Conservation (phyloP, 148 eudicot species). For the Suaeda aralocaspica region DNA sequence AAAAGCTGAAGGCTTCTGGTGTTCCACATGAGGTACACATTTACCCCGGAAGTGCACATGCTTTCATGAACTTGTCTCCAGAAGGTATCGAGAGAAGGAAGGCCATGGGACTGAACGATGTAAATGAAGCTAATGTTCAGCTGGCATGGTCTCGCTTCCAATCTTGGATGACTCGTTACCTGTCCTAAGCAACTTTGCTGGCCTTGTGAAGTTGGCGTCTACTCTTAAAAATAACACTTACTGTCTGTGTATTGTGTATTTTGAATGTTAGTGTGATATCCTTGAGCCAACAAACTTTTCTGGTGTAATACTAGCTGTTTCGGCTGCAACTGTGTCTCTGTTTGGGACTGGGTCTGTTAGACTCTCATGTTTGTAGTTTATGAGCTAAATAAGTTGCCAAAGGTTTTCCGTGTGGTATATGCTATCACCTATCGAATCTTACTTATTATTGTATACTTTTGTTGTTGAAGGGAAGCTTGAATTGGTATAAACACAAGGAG, state of each 20-base stretch:
- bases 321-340: too few species aligned
- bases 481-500: too few species aligned
- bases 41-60: conserved; percentile 64
- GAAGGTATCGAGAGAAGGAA: conserved; percentile 80
- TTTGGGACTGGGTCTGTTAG: too few species aligned
- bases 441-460: too few species aligned
- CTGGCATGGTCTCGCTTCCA: conserved; percentile 89
- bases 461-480: too few species aligned
- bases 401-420: too few species aligned
- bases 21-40: conserved; percentile 66
- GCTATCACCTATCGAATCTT: too few species aligned
- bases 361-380: too few species aligned
- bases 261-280: background rate
- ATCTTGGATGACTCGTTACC: conserved; percentile 70
- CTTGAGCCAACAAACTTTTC: too few species aligned
- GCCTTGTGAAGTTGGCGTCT: background rate
- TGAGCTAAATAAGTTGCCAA: too few species aligned
- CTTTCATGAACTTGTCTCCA: conserved; percentile 82
- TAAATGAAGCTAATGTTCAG: conserved; percentile 61
- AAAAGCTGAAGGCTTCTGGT: conserved; percentile 73
- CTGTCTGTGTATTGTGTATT: background rate
- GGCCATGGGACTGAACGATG: conserved; percentile 71
- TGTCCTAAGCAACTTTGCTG: conserved; percentile 29
- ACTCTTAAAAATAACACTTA: background rate
- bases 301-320: too few species aligned